phyloP scores from a whole-genome alignment of 192 early-diverging fungal species.

The Linnemannia schmuckeri region DNA sequence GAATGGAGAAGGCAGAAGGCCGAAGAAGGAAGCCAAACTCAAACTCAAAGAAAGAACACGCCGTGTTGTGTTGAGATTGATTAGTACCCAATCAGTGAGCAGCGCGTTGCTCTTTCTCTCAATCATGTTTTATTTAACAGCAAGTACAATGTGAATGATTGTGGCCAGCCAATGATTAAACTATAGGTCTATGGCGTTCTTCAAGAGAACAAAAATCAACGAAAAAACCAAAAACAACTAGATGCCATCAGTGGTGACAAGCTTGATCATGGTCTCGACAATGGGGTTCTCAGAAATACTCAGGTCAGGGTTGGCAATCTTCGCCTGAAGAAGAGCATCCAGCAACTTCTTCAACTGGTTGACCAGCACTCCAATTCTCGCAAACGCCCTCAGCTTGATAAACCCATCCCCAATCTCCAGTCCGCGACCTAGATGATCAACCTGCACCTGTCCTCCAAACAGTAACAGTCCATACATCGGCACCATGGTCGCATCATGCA shows the following conservation, averaged over 20 bases:
- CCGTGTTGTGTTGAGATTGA: no score
- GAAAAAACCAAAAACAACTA: background rate
- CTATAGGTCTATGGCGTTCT: background rate
- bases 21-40: background rate
- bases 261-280: conserved; percentile 56
- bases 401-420: conserved; percentile 71
- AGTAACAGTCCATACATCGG: conserved; percentile 81
- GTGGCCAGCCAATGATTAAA: no score
- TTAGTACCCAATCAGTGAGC: no score
- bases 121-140: no score
- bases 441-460: conserved; percentile 84
- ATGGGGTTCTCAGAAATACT: conserved; percentile 58
- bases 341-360: conserved; percentile 81
- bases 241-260: conserved; percentile 54
- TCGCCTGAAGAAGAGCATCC: conserved; percentile 76
- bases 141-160: no score
- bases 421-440: conserved; percentile 78
- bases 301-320: conserved; percentile 76
- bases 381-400: conserved; percentile 79
- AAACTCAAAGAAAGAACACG: no score
- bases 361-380: conserved; percentile 79
- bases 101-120: no score
- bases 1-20: background rate
- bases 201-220: no score
- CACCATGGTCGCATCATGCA: conserved; percentile 74